Base-by-base conservation (phyloP, 345 rosid genomes). In the Moricandia arvensis region DNA sequence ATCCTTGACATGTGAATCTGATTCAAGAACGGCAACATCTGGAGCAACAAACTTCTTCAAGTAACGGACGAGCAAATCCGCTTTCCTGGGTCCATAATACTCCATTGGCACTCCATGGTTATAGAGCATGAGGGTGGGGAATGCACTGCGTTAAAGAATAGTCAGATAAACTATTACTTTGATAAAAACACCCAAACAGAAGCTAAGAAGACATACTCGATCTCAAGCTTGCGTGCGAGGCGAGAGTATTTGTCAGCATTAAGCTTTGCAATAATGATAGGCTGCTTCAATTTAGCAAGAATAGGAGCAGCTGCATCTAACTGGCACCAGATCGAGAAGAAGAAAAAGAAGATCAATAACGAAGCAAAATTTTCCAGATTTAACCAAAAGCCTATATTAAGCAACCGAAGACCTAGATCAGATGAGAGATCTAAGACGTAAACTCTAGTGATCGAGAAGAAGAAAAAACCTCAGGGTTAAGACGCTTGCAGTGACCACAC, bases 401-500 rank as follows among this genome's bases (percentile, higher is more conserved):
- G 37, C 8, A 33, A 33, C 37, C 37, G 37, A 33, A 33, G 7
- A 33, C 8, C 37, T 1, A 33, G 5, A 6, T 33, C 37, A 6
- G 37, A 33, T 7, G 5, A 33, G 37, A 6, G 1, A 33, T 7
- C 9, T 33, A 33, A 33, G 37, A 33, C 37, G 37, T 33, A 33
- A 33, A 7, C 37, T 33, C 37, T 33, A 45, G 12, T 10, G 59
- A 76, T 62, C 51, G 55, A 10, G 30, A 53, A 11, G n/a, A 27
- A 34, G 17, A 8, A 7, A 2, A 51, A 59, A 90, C 98, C 98
- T 94, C 88, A 29, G 96, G 98, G 31, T 89, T 79, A 37, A 94
- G 98, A 21, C 87, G 95, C 81, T 94, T 85, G 93, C 97, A 91
- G 88, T 94, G 97, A 79, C 92, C 91, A 80, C 98, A 94, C 98